phyloP scores from a whole-genome alignment of 495 filamentous ascomycete species.

The Pyrenula massariospora region DNA sequence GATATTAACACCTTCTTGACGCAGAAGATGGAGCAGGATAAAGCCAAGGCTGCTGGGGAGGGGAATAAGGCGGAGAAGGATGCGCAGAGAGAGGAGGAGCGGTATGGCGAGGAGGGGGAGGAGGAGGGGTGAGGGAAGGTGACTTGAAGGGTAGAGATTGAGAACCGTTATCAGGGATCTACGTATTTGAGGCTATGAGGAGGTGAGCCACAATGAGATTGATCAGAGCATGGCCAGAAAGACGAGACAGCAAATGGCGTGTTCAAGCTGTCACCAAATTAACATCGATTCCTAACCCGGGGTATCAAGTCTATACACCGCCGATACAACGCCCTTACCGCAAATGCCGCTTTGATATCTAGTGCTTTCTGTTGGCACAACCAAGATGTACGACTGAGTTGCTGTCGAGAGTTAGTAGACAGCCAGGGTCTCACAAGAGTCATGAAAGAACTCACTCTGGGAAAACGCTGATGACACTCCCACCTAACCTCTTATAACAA shows the following conservation, averaged over 20 bases:
- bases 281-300: no score
- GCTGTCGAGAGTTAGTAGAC: slow-evolving; percentile 22
- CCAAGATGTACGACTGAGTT: slow-evolving; percentile 73
- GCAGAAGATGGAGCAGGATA: slow-evolving; percentile 80
- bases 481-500: slow-evolving; percentile 84
- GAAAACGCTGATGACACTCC: slow-evolving; percentile 71
- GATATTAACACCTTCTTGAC: slow-evolving; percentile 78
- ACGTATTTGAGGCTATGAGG: no score
- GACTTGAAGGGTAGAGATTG: neutral
- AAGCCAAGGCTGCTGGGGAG: slow-evolving; percentile 24
- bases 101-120: slow-evolving; percentile 70
- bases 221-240: no score
- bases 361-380: slow-evolving; percentile 43
- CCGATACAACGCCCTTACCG: no score
- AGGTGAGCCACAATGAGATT: no score
- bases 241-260: no score
- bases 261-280: no score
- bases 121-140: slow-evolving; percentile 18
- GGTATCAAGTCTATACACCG: no score
- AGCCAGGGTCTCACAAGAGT: neutral
- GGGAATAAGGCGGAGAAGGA: slow-evolving; percentile 42
- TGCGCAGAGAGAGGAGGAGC: slow-evolving; percentile 51
- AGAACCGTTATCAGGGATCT: neutral
- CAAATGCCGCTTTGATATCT: no score
- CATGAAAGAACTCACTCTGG: slow-evolving; percentile 40